These are phyloP conservation scores for Naganishia vaughanmartiniae DNA, from an alignment of 768 basidiomycete species.

Conservation along the genomic window DNA sequence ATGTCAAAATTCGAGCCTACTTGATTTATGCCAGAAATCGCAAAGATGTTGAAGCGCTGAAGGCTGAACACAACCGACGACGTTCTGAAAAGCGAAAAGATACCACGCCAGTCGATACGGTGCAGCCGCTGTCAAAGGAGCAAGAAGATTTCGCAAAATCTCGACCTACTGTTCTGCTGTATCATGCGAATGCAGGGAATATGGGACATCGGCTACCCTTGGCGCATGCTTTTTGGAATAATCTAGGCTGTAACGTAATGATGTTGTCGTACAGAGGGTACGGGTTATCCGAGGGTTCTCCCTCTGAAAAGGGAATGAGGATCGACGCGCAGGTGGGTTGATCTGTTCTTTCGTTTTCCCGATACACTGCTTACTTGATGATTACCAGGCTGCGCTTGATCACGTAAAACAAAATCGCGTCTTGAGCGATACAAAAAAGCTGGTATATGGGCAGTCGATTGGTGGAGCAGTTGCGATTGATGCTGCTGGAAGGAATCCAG, in stretches of 20 bases:
- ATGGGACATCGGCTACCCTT: conserved; percentile 84
- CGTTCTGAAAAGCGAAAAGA: conserved; percentile 2
- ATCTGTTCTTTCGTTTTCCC: neutral
- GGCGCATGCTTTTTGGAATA: conserved; percentile 73
- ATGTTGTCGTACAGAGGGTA: conserved; percentile 97
- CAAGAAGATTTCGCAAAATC: conserved; percentile 38
- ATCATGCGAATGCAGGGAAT: conserved; percentile 68
- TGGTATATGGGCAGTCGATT: conserved; percentile 55
- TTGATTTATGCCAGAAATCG: conserved; percentile 62
- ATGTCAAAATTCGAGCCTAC: conserved; percentile 70
- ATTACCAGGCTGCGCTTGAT: conserved; percentile 60
- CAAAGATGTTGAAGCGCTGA: conserved; percentile 9
- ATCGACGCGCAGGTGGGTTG: conserved; percentile 75
- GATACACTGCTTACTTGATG: neutral
- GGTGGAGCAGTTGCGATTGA: conserved; percentile 91
- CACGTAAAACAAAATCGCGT: conserved; percentile 66
- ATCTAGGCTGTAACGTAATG: conserved; percentile 86
- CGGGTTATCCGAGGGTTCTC: conserved; percentile 78
- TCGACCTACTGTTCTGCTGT: conserved; percentile 85
- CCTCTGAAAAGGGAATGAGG: conserved; percentile 77
- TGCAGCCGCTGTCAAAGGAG: conserved; percentile 20
- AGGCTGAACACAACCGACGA: neutral
- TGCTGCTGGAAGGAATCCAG: conserved; percentile 73
- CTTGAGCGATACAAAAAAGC: conserved; percentile 67
- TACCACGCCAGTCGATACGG: neutral